Conservation (phyloP, 2,329 filamentous ascomycete species). For the Nothophaeocryptopus gaeumannii region DNA sequence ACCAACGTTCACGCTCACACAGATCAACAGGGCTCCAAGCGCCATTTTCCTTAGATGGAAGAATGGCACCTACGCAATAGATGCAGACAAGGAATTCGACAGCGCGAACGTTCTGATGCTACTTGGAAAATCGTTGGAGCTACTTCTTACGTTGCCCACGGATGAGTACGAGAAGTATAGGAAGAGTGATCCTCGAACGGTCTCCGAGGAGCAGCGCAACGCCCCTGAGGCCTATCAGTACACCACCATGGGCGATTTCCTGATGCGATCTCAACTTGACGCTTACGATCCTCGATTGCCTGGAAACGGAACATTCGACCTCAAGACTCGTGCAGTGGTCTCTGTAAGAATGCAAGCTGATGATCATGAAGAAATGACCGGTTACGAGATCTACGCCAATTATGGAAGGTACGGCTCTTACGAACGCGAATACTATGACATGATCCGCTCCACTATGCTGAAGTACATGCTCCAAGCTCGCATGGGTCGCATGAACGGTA, state of each 20-base stretch:
- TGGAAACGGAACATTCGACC: constrained; percentile 88
- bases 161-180: constrained; percentile 85
- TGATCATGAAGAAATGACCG: constrained; percentile 69
- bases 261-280: constrained; percentile 94
- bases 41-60: constrained; percentile 80
- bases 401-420: constrained; percentile 85
- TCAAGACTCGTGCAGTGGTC: constrained; percentile 91
- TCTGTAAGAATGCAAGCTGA: constrained; percentile 82
- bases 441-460: constrained; percentile 89
- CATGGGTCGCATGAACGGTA: constrained; percentile 97
- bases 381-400: constrained; percentile 78
- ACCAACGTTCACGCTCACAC: constrained; percentile 65
- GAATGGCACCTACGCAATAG: constrained; percentile 86
- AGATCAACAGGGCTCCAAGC: constrained; percentile 67
- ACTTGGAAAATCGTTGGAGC: constrained; percentile 95
- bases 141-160: constrained; percentile 79
- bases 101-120: constrained; percentile 81
- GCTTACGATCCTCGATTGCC: constrained; percentile 82
- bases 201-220: constrained; percentile 68
- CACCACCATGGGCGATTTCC: constrained; percentile 77
- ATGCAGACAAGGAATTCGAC: constrained; percentile 92
- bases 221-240: constrained; percentile 82
- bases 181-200: constrained; percentile 62
- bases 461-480: constrained; percentile 97
- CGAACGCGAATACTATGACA: constrained; percentile 93